Conservation (phyloP, 352 stramenopile species). For the Phytopythium mirpurense region DNA sequence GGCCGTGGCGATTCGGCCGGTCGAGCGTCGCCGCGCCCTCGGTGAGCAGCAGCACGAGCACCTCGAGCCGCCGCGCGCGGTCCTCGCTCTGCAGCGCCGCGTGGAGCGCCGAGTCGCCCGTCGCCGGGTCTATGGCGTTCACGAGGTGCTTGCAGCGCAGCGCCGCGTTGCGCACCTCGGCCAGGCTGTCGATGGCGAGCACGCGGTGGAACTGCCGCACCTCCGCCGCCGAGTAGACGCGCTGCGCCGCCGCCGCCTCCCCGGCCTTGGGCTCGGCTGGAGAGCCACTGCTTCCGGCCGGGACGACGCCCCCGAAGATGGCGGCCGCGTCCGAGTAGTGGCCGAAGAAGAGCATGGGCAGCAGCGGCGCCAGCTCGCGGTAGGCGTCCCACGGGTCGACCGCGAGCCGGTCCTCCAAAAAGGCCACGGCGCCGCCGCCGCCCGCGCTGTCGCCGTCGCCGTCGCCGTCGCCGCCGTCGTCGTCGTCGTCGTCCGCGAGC, state of each 20-base stretch:
- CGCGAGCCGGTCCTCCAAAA: constrained; percentile 46
- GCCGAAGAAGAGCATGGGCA: constrained; percentile 64
- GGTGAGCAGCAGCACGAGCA: constrained; percentile 42
- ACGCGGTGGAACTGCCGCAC: constrained; percentile 42
- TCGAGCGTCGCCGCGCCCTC: constrained; percentile 44
- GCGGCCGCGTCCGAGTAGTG: constrained; percentile 44
- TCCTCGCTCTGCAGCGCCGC: constrained; percentile 51
- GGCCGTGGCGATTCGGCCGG: constrained; percentile 42
- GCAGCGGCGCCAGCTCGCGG: constrained; percentile 40
- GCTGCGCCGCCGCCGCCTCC: background rate
- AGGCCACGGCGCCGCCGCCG: too few relatives aligned
- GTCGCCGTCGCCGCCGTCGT: constrained; percentile 1
- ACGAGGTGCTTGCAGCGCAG: constrained; percentile 42
- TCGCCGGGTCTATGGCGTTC: constrained; percentile 40
- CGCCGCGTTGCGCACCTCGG: constrained; percentile 49
- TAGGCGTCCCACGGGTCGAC: constrained; percentile 59
- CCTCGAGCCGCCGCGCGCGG: constrained; percentile 31
- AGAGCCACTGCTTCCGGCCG: constrained; percentile 4
- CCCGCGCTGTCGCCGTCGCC: background rate
- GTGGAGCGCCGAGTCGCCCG: constrained; percentile 57
- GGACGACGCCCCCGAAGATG: constrained; percentile 41
- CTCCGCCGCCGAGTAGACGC: constrained; percentile 18
- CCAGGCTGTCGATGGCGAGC: constrained; percentile 38
- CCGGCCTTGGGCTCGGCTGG: constrained; percentile 1
- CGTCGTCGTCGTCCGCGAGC: constrained; percentile 23